phyloP scores from a whole-genome alignment of 2,329 filamentous ascomycete species.

The Verticillium zaregamsianum region DNA sequence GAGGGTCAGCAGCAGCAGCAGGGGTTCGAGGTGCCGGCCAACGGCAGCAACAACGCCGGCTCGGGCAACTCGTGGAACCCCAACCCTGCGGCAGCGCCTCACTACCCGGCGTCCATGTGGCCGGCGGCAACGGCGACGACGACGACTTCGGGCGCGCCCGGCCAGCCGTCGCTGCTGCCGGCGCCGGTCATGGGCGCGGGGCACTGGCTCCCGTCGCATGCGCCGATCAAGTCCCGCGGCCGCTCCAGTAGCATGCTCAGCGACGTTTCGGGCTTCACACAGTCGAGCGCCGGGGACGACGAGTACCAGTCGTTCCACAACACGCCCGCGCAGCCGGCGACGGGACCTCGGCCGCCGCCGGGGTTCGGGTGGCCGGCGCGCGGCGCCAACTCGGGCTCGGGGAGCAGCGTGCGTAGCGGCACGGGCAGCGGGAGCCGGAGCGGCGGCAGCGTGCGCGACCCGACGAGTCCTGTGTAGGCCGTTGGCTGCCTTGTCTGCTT shows the following conservation, averaged over 20 bases:
- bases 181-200: background rate
- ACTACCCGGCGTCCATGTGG: conserved; percentile 32
- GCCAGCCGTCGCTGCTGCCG: background rate
- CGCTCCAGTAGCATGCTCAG: conserved; percentile 65
- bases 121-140: conserved; percentile 15
- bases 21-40: background rate
- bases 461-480: conserved; percentile 41
- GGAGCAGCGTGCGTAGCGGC: conserved; percentile 26
- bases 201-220: conserved; percentile 2
- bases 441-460: conserved; percentile 43
- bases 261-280: conserved; percentile 62
- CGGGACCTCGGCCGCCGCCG: conserved; percentile 14
- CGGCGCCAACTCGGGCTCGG: conserved; percentile 10
- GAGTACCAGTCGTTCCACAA: conserved; percentile 19
- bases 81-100: conserved; percentile 26
- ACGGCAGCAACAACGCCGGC: background rate
- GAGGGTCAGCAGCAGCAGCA: background rate
- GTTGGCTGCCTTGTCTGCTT: conserved; percentile 3
- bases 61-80: conserved; percentile 26
- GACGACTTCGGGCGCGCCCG: background rate
- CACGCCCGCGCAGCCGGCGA: conserved; percentile 14
- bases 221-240: conserved; percentile 39
- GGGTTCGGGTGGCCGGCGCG: conserved; percentile 11
- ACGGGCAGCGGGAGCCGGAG: conserved; percentile 44
- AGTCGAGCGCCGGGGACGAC: conserved; percentile 52